Evolutionary conservation across 108 stramenopile species (phyloP), one percentile per base, ranked within the genome.

Genomic region (Cyclostephanos tholiformis): DNA sequence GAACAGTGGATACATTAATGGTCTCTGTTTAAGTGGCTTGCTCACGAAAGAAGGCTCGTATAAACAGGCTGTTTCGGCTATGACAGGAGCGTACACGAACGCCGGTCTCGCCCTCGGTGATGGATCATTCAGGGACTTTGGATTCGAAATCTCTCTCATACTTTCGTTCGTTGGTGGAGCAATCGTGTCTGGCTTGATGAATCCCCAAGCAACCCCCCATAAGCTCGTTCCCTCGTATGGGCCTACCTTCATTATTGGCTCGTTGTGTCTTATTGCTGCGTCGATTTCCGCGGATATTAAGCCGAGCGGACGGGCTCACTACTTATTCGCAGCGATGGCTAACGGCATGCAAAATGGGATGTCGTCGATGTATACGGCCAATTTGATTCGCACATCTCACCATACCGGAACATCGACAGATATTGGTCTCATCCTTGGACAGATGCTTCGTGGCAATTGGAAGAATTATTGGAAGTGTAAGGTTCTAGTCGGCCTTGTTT

Each of bases 1-100:
- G 39, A 90, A 90, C 70, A 79, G 71, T 20, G 89, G 89, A 13
- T 87, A 68, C 41, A 77, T 87, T 65, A 90, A 90, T 67, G 87
- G 87, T 23, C 70, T 65, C 30, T 82, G 77, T 52, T 38, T 90
- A 5, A 71, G 75, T 11, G 89, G 89, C 16, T 38, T 74, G 36
- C 26, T 87, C 14, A 69, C 70, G 2, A 7, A 52, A 6, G 75
- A 61, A 23, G 61, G 71, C 7, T 41, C 48, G 5, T 38, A 26
- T 8, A n/a, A 35, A 5, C 82, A 81, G 35, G 85, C 68, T 29
- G 85, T 83, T 44, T 44, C 89, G 9, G 85, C 87, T 23, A 73
- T 88, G 9, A 90, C 89, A 0, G 87, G 81, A 4, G 70, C 89
- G 0, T 90, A 76, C 63, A 90, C 87, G 11, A 86, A 73, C 29